Conservation (phyloP, 2,329 filamentous ascomycete species). For the Colletotrichum cuscutae region DNA sequence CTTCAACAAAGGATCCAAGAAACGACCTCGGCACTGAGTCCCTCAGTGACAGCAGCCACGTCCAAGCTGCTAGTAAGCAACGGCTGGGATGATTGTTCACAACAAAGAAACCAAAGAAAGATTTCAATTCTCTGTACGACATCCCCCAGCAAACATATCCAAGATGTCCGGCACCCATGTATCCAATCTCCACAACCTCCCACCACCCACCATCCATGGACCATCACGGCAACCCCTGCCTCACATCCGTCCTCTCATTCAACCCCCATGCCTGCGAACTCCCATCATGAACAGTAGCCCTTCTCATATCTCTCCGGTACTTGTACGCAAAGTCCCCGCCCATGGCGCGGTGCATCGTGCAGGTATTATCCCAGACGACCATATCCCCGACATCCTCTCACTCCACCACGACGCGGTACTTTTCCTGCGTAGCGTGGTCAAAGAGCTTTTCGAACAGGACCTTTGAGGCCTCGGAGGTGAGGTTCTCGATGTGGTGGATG, state of each 20-base stretch:
- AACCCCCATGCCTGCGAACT: neutral
- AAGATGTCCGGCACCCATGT: neutral
- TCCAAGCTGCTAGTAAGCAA: too few species aligned
- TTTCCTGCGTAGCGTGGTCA: constrained; percentile 56
- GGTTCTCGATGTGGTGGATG: constrained; percentile 60
- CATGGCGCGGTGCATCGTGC: constrained; percentile 59
- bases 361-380: constrained; percentile 69
- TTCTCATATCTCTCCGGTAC: constrained; percentile 57
- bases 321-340: constrained; percentile 58
- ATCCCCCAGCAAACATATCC: neutral
- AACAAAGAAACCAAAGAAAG: neutral
- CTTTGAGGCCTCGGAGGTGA: constrained; percentile 45
- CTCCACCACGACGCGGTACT: constrained; percentile 55
- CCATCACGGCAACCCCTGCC: constrained; percentile 35
- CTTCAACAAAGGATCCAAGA: neutral
- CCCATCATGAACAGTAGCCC: constrained; percentile 58
- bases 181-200: too few species aligned
- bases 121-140: neutral
- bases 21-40: too few species aligned
- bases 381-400: constrained; percentile 62
- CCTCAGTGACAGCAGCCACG: too few species aligned
- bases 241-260: neutral
- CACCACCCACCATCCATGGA: neutral
- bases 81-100: too few species aligned
- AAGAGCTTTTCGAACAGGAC: constrained; percentile 52